phyloP scores from a whole-genome alignment of 768 basidiomycete species.

The Amanita fuliginea region DNA sequence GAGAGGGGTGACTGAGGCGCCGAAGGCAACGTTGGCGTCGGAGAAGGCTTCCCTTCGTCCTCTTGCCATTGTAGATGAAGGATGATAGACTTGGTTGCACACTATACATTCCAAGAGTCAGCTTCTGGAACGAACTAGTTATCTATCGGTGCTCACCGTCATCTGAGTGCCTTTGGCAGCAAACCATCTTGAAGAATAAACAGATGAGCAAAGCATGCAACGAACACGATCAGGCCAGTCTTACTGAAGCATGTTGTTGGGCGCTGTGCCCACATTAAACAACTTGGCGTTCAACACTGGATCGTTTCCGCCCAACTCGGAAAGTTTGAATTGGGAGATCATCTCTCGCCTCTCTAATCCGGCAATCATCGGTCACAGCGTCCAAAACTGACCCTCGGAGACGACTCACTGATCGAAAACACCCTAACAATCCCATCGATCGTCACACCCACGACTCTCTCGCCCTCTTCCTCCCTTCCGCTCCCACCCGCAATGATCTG shows the following conservation, averaged over 20 bases:
- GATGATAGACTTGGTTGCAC: conserved; percentile 81
- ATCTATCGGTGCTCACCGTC: conserved; percentile 44
- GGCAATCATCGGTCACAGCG: conserved; percentile 1
- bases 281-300: conserved; percentile 56
- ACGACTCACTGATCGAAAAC: conserved; percentile 74
- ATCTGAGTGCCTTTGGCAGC: conserved; percentile 84
- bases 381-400: neutral
- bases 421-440: conserved; percentile 88
- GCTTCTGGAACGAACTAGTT: neutral
- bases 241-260: conserved; percentile 82
- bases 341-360: conserved; percentile 58
- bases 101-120: conserved; percentile 29
- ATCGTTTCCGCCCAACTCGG: conserved; percentile 62
- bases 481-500: conserved; percentile 55
- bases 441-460: conserved; percentile 82
- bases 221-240: conserved; percentile 9
- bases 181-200: conserved; percentile 53
- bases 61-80: conserved; percentile 83
- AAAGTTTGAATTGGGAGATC: conserved; percentile 85
- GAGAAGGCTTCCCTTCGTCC: conserved; percentile 23
- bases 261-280: conserved; percentile 67
- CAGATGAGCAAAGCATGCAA: neutral
- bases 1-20: conserved; percentile 7
- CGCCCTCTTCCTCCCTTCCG: conserved; percentile 43
- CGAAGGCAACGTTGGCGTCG: conserved; percentile 12